phyloP scores from a whole-genome alignment of 2,329 filamentous ascomycete genomes.

The Fusarium coicis region DNA sequence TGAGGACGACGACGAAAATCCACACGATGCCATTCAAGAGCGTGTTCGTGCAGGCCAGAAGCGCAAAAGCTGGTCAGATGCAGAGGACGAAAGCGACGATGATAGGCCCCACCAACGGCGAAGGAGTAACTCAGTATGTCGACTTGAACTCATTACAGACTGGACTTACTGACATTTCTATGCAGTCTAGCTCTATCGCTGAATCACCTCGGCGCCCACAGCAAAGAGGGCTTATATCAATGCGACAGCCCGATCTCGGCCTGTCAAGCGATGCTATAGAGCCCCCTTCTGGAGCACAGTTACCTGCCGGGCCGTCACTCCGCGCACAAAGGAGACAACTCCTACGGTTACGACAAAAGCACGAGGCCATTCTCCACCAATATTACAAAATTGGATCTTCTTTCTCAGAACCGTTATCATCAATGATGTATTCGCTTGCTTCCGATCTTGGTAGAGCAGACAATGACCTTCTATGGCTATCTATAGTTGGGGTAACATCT shows the following conservation, averaged over 20 bases:
- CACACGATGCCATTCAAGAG: slow-evolving; percentile 51
- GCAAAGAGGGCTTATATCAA: slow-evolving; percentile 68
- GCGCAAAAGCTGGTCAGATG: slow-evolving; percentile 81
- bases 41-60: slow-evolving; percentile 68
- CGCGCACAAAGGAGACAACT: slow-evolving; percentile 78
- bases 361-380: slow-evolving; percentile 78
- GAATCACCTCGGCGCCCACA: slow-evolving; percentile 70
- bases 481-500: slow-evolving; percentile 94
- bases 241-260: slow-evolving; percentile 59
- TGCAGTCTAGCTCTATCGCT: slow-evolving; percentile 72
- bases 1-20: slow-evolving; percentile 54
- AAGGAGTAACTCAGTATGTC: slow-evolving; percentile 85
- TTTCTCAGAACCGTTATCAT: slow-evolving; percentile 94
- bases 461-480: slow-evolving; percentile 94
- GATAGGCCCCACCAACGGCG: slow-evolving; percentile 82
- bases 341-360: slow-evolving; percentile 77
- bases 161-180: slow-evolving; percentile 26
- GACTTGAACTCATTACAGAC: background rate
- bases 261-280: slow-evolving; percentile 62
- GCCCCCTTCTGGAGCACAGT: slow-evolving; percentile 68
- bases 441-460: slow-evolving; percentile 96
- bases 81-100: slow-evolving; percentile 77
- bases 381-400: slow-evolving; percentile 92
- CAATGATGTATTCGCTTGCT: slow-evolving; percentile 92
- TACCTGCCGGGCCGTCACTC: slow-evolving; percentile 73